phyloP scores from a whole-genome alignment of 495 filamentous ascomycete species.

The Penicillium herquei region DNA sequence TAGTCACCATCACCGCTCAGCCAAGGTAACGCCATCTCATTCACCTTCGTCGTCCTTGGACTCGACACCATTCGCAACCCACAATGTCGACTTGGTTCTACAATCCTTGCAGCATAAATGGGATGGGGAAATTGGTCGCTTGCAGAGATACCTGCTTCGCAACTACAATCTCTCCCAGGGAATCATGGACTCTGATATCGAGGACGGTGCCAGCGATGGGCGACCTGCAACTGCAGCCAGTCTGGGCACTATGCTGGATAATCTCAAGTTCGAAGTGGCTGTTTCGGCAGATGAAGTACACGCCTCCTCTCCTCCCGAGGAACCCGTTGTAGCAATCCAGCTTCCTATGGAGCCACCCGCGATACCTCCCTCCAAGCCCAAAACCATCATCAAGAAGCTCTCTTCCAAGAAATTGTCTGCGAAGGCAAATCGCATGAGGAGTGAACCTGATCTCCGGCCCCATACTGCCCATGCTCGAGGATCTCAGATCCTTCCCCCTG shows the following conservation, averaged over 20 bases:
- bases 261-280: constrained; percentile 40
- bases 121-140: constrained; percentile 56
- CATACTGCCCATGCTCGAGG: constrained; percentile 22
- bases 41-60: constrained; percentile 21
- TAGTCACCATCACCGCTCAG: constrained; percentile 35
- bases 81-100: constrained; percentile 55
- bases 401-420: neutral
- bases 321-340: constrained; percentile 12
- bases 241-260: constrained; percentile 40
- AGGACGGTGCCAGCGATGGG: constrained; percentile 37
- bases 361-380: constrained; percentile 1
- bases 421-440: constrained; percentile 9
- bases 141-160: constrained; percentile 58
- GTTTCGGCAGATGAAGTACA: constrained; percentile 35
- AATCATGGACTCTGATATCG: constrained; percentile 22
- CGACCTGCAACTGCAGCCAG: constrained; percentile 40
- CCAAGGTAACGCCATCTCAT: constrained; percentile 30
- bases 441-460: constrained; percentile 22
- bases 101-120: constrained; percentile 59
- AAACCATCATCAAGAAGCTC: neutral
- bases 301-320: constrained; percentile 16
- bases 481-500: constrained; percentile 24
- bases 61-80: constrained; percentile 32
- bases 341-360: constrained; percentile 1
- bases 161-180: constrained; percentile 59